Conservation (phyloP, 2,329 filamentous ascomycete genomes). For the Venturia pyrina region DNA sequence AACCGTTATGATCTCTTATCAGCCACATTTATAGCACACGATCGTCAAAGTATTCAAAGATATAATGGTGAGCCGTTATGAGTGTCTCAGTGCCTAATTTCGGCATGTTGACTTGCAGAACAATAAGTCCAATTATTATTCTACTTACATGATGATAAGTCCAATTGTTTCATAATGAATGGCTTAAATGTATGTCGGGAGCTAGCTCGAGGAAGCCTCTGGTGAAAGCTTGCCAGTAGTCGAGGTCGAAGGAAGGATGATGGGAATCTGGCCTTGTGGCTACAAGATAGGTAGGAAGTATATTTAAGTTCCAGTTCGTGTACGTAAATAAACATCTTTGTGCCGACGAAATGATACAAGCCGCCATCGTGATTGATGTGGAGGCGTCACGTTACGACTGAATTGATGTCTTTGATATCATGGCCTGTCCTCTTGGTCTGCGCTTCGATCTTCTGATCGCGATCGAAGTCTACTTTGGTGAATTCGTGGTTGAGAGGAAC, state of each 20-base stretch:
- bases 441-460: conserved; percentile 24
- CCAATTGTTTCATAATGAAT: no score
- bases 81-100: conserved; percentile 28
- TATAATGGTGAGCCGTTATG: conserved; percentile 29
- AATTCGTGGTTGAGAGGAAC: conserved; percentile 22
- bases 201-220: conserved; percentile 24
- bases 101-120: conserved; percentile 28
- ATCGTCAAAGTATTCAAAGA: conserved; percentile 14
- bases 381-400: conserved; percentile 37
- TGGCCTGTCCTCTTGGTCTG: conserved; percentile 31
- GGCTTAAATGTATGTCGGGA: conserved; percentile 20
- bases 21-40: no score
- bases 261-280: conserved; percentile 24
- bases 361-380: conserved; percentile 38
- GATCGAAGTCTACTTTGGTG: conserved; percentile 25
- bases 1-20: conserved; percentile 10
- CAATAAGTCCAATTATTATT: no score
- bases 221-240: conserved; percentile 26
- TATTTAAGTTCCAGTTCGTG: conserved; percentile 26
- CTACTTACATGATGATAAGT: no score
- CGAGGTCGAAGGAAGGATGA: conserved; percentile 26
- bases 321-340: conserved; percentile 26
- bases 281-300: conserved; percentile 26
- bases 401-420: conserved; percentile 37
- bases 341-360: conserved; percentile 33